Evolutionary conservation across 768 basidiomycete genomes (phyloP).

Genomic region (Boletellus emodensis): DNA sequence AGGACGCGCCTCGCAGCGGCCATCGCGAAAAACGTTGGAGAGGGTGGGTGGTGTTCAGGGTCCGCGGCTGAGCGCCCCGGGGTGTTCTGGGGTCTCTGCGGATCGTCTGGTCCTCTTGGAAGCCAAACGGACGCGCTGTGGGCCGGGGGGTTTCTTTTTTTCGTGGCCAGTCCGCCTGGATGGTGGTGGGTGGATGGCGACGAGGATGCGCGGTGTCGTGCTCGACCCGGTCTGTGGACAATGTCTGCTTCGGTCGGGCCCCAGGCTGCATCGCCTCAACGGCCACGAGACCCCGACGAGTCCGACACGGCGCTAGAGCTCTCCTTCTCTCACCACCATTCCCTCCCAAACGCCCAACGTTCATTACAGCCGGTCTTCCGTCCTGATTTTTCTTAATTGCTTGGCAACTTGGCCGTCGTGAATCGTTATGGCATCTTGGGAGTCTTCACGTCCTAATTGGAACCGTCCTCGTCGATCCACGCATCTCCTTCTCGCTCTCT

Average conservation of each 20-base stretch:
- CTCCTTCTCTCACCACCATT: not conserved
- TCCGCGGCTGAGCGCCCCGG: slow-evolving; percentile 1
- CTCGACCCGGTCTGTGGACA: too few relatives aligned
- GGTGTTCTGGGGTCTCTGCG: slow-evolving; percentile 14
- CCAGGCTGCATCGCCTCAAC: slow-evolving; percentile 6
- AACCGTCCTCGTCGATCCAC: not conserved
- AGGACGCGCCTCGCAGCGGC: slow-evolving; percentile 6
- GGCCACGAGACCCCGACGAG: slow-evolving; percentile 6
- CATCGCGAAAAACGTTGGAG: slow-evolving; percentile 12
- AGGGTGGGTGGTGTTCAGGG: slow-evolving; percentile 15
- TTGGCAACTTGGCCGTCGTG: not conserved
- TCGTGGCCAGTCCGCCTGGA: too few relatives aligned
- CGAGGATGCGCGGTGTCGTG: too few relatives aligned
- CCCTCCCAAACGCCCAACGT: not conserved
- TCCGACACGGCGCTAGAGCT: not conserved
- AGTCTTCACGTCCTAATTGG: slow-evolving; percentile 2
- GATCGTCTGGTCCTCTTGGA: not conserved
- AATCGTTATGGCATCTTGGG: slow-evolving; percentile 7
- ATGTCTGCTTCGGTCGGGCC: too few relatives aligned
- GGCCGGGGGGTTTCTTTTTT: too few relatives aligned
- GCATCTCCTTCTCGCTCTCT: slow-evolving; percentile 2
- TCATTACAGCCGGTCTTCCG: not conserved
- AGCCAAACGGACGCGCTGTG: too few relatives aligned
- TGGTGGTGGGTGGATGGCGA: too few relatives aligned
- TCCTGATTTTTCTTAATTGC: not conserved